Percentiles rank a stretch among this genome's conserved stretches.
phyloP scores from a whole-genome alignment of 345 rosid species.

The Clarkia xantiana region DNA sequence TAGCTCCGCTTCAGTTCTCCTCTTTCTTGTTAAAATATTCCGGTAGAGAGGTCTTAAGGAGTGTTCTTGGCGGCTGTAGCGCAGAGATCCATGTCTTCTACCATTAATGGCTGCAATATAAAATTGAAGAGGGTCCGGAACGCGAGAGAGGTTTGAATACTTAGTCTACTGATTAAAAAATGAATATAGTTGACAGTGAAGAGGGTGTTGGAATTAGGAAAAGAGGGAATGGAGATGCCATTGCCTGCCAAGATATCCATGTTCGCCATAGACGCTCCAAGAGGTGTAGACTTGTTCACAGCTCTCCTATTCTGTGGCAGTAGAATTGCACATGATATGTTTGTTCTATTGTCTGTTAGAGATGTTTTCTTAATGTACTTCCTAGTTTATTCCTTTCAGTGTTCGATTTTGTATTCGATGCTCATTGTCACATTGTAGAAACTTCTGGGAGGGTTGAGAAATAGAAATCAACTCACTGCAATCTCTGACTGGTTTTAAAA shows the following conservation, averaged over 20 bases:
- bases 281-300: conserved; percentile 25
- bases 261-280: conserved; percentile 63
- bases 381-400: too few relatives aligned
- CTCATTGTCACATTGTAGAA: not conserved
- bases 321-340: too few relatives aligned
- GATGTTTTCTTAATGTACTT: too few relatives aligned
- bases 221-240: conserved; percentile 19
- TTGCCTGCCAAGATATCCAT: conserved; percentile 14
- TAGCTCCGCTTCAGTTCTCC: not conserved
- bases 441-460: conserved; percentile 1
- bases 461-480: not conserved
- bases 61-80: not conserved
- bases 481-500: too few relatives aligned
- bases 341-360: too few relatives aligned
- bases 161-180: conserved; percentile 10
- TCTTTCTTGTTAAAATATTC: not conserved
- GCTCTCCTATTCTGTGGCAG: too few relatives aligned
- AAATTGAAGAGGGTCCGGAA: conserved; percentile 1
- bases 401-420: too few relatives aligned
- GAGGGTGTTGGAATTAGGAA: conserved; percentile 12
- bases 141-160: conserved; percentile 15
- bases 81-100: not conserved
- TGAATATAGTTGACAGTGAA: conserved; percentile 25
- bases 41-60: not conserved
- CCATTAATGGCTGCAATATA: not conserved